Base-by-base conservation (phyloP, 108 stramenopile species). In the Nitzschia inconspicua region DNA sequence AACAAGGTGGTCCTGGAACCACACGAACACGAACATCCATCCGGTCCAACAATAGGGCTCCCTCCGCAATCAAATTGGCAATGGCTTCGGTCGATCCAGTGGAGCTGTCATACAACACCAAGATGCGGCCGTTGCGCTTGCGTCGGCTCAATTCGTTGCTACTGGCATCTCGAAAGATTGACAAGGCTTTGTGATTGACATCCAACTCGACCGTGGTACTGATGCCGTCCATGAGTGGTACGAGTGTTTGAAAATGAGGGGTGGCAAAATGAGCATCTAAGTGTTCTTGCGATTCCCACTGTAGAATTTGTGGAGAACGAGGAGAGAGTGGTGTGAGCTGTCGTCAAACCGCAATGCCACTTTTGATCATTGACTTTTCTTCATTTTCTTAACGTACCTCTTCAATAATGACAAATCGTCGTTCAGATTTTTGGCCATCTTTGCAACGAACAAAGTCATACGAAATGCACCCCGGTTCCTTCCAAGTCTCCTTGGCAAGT, bases 21-120 rank as follows among this genome's bases (percentile, higher is more conserved):
- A 44, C 43, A 13, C 61, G 44, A 13, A 63, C 51, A 11, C 61
- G 47, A 16, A 63, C 61, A 19, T 63, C 61, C 19, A 44, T 53
- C 10, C 25, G 14, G 22, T 53, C 61, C 47, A 63, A 20, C 5
- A 50, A 47, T 18, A 14, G 36, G 39, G 19, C 44, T n/a, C 44
- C 76, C 4, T 35, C 59, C 13, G 61, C 47, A 36, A 83, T 72
- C 30, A 68, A 37, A 43, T 75, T 25, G 8, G 77, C 81, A 32
- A 55, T 77, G 34, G 57, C 62, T 47, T 78, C 78, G 16, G 82
- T 83, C n/a, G 63, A 61, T 9, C 78, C 77, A 22, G 77, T 76
- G 28, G 71, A 70, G 1, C 78, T 83, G 11, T 77, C 78, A 63
- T 68, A 83, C 37, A 79, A 78, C 14, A 83, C 58, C n/a, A 46